Conservation (phyloP, 805 yeast genomes). For the Hanseniaspora mollemarum region DNA sequence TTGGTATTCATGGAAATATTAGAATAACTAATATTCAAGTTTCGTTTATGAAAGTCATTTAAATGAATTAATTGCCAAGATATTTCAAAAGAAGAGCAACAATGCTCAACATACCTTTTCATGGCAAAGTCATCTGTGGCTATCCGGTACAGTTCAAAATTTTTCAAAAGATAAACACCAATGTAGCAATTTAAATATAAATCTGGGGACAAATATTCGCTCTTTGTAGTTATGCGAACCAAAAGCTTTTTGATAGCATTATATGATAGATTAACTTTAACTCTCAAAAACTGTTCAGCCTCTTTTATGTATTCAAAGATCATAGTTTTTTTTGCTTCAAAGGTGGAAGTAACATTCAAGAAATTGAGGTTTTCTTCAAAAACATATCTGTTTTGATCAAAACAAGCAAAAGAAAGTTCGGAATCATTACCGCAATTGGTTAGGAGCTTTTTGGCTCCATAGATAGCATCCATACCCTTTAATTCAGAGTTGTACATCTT, state of each 20-base stretch:
- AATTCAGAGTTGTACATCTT: constrained; percentile 3
- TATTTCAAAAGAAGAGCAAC: constrained; percentile 6
- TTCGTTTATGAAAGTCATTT: background rate
- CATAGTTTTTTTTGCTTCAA: constrained; percentile 6
- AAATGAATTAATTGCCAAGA: constrained; percentile 5
- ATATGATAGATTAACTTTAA: background rate
- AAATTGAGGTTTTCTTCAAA: background rate
- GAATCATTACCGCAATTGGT: background rate
- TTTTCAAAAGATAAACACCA: constrained; percentile 1
- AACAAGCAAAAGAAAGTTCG: background rate
- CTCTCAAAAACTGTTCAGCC: background rate
- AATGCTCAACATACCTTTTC: constrained; percentile 7
- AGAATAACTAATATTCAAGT: too few relatives aligned
- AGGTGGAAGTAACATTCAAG: background rate
- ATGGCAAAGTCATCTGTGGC: constrained; percentile 2
- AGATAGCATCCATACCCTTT: constrained; percentile 4
- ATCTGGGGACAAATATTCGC: background rate
- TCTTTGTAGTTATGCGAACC: background rate
- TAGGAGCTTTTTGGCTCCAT: background rate
- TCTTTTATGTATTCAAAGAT: background rate
- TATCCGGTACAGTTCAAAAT: constrained; percentile 7
- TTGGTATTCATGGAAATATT: too few relatives aligned
- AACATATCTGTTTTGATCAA: background rate
- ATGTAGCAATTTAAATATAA: constrained; percentile 5
- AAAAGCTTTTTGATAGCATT: background rate